Base-by-base conservation (phyloP, 768 basidiomycete genomes). In the Russula lepida region DNA sequence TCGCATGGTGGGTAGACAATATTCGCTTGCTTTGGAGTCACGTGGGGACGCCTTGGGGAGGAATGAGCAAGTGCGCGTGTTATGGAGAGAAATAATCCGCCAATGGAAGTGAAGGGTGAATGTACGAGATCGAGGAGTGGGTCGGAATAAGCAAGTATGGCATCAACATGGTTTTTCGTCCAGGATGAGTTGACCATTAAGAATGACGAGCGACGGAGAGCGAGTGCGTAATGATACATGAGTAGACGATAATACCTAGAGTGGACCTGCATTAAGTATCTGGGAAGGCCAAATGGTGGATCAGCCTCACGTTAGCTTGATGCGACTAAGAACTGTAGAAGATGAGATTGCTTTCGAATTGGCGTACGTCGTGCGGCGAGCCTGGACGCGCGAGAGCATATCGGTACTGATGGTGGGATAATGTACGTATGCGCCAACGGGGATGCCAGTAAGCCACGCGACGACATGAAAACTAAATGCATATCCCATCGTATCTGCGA, bases 341-440 rank as follows among this genome's bases (percentile, higher is more conserved):
- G 76, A 79, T 6, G 88, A 82, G 28, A 89, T 82, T 2, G 68
- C 58, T 37, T 76, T 75, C 3, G 78, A 74, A 67, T 89, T 91
- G 23, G 86, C 89, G 65, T 86, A 82, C 66, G 83, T 81, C 12
- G 73, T 72, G 53, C 76, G 73, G 12, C 88, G 78, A 1, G 77
- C 76, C 54, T 76, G 74, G 30, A 97, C 92, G 37, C 95, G 85
- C 54, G 79, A 78, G 35, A 98, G 79, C 97, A 98, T 98, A 66
- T 93, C 86, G 8, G 88, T 88, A 69, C 91, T 93, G 70, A 99
- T 95, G 7, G 91, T 97, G 1, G 97, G 97, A 69, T 97, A 99
- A 72, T 99, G 97, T 11, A 93, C 84, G 68, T 98, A 99, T 30
- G 93, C 89, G 9, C 89, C 93, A 25, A 95, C 79, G 2, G 89